Conservation (phyloP, 2,329 filamentous ascomycete species). For the Botryotinia calthae region DNA sequence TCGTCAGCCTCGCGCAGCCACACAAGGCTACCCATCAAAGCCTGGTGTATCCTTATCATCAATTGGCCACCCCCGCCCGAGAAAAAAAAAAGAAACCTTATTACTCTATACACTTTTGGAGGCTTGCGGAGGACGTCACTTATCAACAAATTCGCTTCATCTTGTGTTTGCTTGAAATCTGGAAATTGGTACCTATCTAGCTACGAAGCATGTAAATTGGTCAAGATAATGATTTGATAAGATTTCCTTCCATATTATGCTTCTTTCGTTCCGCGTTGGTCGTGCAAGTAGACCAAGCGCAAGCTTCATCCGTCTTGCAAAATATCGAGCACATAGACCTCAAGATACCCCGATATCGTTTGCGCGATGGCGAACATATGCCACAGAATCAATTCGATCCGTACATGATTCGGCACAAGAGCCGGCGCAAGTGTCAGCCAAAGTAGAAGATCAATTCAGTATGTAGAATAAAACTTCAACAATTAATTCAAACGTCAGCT, state of each 20-base stretch:
- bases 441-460: not conserved
- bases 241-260: slow-evolving; percentile 30
- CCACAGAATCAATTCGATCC: not conserved
- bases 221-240: slow-evolving; percentile 30
- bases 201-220: not conserved
- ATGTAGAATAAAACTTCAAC: not conserved
- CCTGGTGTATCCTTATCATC: not conserved
- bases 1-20: not conserved
- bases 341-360: slow-evolving; percentile 33
- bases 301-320: slow-evolving; percentile 53
- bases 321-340: slow-evolving; percentile 44
- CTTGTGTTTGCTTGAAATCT: not conserved
- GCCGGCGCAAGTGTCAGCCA: slow-evolving; percentile 12
- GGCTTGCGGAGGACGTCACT: not conserved
- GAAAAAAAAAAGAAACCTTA: not conserved
- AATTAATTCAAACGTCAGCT: slow-evolving; percentile 18
- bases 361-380: slow-evolving; percentile 40
- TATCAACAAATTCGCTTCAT: not conserved
- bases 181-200: not conserved
- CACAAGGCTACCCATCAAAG: too few relatives aligned
- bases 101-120: not conserved
- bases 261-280: slow-evolving; percentile 36
- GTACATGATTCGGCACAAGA: slow-evolving; percentile 4
- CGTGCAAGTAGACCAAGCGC: slow-evolving; percentile 38
- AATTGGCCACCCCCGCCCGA: not conserved